Base-by-base conservation (phyloP, 352 stramenopile species). In the Globisporangium irregulare region DNA sequence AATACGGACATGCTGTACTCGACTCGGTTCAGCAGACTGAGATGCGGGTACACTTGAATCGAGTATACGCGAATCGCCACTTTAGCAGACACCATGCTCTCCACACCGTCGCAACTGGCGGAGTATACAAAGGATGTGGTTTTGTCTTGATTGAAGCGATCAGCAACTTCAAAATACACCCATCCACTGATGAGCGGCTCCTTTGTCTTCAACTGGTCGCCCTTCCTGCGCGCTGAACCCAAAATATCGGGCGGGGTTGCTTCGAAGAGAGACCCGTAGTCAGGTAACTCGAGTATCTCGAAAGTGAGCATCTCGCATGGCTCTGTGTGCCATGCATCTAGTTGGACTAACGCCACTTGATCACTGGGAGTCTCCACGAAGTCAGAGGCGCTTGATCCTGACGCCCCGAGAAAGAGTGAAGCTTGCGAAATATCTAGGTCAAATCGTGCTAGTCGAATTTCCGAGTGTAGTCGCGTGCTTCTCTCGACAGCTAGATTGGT, bases 21-120 rank as follows among this genome's bases (percentile, higher is more conserved):
- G 5, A 83, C 54, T 38, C 63, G 69, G 22, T 71, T 60, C 41
- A 64, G 69, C 18, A 74, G 41, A 60, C 67, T 71, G 3, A 79
- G 63, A 15, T 73, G 62, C 12, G 72, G 76, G 4, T 66, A 74
- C 38, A 64, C 53, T n/a, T 72, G 48, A 1, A 43, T 29, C 2
- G 56, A 38, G 8, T 66, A 22, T 29, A 72, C 62, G 8, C 41
- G 14, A 25, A 75, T 50, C n/a, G 54, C 7, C 4, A 66, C 32
- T 36, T 20, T 7, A 18, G 50, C 61, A 15, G 20, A 59, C n/a
- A 5, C 29, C 5, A 32, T 15, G 15, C 61, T 66, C 12, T 66
- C 43, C 32, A 56, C 22, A 29, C 61, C 61, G 36, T 66, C 61
- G 24, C 61, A 66, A 24, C 4, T 59, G 25, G 25, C 61, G 7